Base-by-base conservation (phyloP, 2,329 filamentous ascomycete species). In the Leptographium galeiforme region DNA sequence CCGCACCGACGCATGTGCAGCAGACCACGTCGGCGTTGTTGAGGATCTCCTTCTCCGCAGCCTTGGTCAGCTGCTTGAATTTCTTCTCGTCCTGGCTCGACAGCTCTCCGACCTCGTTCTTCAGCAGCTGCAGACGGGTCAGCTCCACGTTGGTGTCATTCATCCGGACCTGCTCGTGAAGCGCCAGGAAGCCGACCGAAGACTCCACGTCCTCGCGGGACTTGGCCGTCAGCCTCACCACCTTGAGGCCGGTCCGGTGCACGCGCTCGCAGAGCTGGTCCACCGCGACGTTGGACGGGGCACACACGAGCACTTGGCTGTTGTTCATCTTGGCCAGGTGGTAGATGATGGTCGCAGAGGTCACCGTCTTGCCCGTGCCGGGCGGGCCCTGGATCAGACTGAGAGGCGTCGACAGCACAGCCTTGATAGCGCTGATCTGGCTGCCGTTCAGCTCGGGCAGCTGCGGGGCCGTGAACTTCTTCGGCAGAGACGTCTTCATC, bases 171-270 rank as follows among this genome's bases (percentile, higher is more conserved):
- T 98, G 93, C 70, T 97, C 89, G 61, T 98, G 93, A 50, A 98
- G 76, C 39, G 93, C 93, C 43, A 98, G 75, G 70, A 96, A 97
- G 62, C 88, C 89, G 61, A 98, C 93, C 5, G 90, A 90, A n/a
- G 91, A 96, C 67, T 98, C 93, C 11, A 98, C 93, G 73, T 98
- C 93, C 68, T 98, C 93, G 57, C 93, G 86, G 50, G 93, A 98
- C 70, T 98, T 98, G 57, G 93, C 93, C n/a, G 93, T 98, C 55
- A 98, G 82, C 64, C 93, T 90, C 45, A 97, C 93, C 52, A 94
- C 93, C 72, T 98, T 98, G 58, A 98, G 77, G 2, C 90, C 90
- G 38, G 93, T 98, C 54, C 84, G 81, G 68, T 97, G 91, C 57
- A 98, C 91, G 48, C 94, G 89, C 70, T 98, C 93, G 66, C 93